These are phyloP conservation scores for Scalesia atractyloides DNA, from an alignment of 129 eudicot species.

Conservation along the genomic window DNA sequence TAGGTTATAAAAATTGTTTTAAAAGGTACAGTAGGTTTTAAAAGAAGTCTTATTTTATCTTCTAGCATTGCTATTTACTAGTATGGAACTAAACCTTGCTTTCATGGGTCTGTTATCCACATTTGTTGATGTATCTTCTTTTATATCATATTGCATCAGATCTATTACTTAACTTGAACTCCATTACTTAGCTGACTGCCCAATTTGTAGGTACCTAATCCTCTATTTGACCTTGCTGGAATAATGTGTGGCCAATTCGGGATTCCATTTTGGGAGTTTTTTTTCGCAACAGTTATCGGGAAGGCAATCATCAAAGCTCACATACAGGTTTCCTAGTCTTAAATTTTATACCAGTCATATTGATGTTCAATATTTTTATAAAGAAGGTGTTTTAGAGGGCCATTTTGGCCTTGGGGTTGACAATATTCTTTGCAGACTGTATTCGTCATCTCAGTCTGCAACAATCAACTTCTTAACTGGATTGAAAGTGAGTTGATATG, in stretches of 20 bases:
- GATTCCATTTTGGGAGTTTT: slow-evolving; percentile 95
- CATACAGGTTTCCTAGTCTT: slow-evolving; percentile 65
- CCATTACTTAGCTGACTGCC: not conserved
- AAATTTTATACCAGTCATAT: not conserved
- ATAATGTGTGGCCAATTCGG: slow-evolving; percentile 99
- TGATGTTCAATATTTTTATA: not conserved
- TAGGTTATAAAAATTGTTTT: too few relatives aligned
- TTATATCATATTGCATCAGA: not conserved
- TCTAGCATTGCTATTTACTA: slow-evolving; percentile 12
- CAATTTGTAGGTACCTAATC: slow-evolving; percentile 86
- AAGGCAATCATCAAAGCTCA: slow-evolving; percentile 94
- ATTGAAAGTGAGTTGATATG: slow-evolving; percentile 81
- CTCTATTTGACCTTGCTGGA: slow-evolving; percentile 98
- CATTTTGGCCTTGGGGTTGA: not conserved
- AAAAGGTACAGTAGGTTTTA: too few relatives aligned
- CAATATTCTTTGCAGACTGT: slow-evolving; percentile 53
- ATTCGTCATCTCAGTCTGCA: slow-evolving; percentile 88
- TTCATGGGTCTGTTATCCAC: not conserved
- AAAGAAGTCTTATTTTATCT: slow-evolving; percentile 51
- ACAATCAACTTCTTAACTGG: slow-evolving; percentile 94
- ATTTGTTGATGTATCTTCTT: not conserved
- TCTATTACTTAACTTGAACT: not conserved
- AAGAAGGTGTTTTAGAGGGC: slow-evolving; percentile 19
- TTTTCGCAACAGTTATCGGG: slow-evolving; percentile 83
- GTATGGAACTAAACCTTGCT: not conserved